A percentile compares a stretch with the other conserved stretches of the same genome.
Conservation (phyloP, 768 basidiomycete species). For the Collybia sordida region DNA sequence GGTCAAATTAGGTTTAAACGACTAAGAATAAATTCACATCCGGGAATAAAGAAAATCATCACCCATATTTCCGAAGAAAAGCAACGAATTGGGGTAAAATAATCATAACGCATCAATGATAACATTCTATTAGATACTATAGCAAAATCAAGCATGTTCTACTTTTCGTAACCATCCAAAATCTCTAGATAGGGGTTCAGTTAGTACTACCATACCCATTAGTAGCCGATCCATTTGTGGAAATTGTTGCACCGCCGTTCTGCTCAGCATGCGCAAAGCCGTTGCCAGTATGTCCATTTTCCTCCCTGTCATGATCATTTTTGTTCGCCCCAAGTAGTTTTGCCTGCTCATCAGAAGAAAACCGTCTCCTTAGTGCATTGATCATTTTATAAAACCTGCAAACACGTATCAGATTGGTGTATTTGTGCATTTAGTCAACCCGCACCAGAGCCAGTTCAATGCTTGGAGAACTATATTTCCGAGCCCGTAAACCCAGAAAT, state of each 20-base stretch:
- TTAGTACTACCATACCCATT: conserved; percentile 11
- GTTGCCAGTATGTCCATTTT: conserved; percentile 6
- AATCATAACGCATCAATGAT: too few species aligned
- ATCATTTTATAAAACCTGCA: conserved; percentile 79
- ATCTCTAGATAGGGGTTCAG: background rate
- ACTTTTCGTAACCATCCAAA: too few species aligned
- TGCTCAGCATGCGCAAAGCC: background rate
- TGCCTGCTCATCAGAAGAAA: conserved; percentile 25
- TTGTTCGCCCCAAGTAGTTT: conserved; percentile 3
- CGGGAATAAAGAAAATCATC: too few species aligned
- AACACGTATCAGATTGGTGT: background rate
- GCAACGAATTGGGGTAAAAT: too few species aligned
- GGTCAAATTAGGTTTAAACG: too few species aligned
- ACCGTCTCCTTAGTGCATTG: conserved; percentile 59
- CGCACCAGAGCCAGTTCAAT: conserved; percentile 82
- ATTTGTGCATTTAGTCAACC: background rate
- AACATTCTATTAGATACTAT: too few species aligned
- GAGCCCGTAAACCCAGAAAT: conserved; percentile 47
- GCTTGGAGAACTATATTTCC: conserved; percentile 69
- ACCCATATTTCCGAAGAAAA: too few species aligned
- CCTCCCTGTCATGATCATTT: conserved; percentile 15
- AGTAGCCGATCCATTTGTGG: conserved; percentile 10
- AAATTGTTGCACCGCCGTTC: too few species aligned
- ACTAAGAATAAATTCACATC: too few species aligned
- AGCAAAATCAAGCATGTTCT: too few species aligned